Base-by-base conservation (phyloP, 441 rosid species). In the Sinapis alba region DNA sequence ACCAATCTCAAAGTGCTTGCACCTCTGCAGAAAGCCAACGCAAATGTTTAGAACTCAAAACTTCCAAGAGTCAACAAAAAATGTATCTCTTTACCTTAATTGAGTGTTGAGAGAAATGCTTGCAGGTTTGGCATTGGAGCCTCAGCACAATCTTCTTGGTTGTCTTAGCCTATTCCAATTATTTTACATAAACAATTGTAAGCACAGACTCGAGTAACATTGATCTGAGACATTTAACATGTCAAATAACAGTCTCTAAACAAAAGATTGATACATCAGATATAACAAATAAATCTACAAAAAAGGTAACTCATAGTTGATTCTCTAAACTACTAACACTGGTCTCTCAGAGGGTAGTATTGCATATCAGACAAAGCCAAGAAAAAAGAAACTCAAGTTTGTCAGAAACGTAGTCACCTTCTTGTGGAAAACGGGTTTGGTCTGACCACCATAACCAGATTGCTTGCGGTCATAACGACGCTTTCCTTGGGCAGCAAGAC, bases 391-490 rank as follows among this genome's bases (percentile, higher is more conserved):
- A 27, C 30, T 27, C 30, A 27, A 6, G 3, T 27, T 27, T 0
- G 5, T 38, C 47, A 0, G 16, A 30, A 28, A 28, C 12, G 27
- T 24, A 2, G 50, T 43, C 2, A 84, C 89, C 88, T 90, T 83
- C 79, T 86, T 84, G 85, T 83, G 92, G 73, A 84, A 90, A 58
- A 90, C 89, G 0, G 88, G 90, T 45, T 90, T 85, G 27, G 91
- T 90, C 87, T 88, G 91, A 16, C 88, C 90, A 76, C 90, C 90
- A 59, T 86, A 88, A 65, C 91, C 91, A 4, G 89, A 87, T 69
- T 89, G 92, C 59, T 89, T 89, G 32, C 89, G 87, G 72, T 89
- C 94, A 47, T 88, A 88, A 66, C 89, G 90, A 16, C 97, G 84
- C 71, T 87, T 89, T 1, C 92, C 96, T 32, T 88, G 90, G 15